Evolutionary conservation across 306 rosid genomes (phyloP), one percentile per base, ranked within the genome.

Genomic region (Carpinus fangiana): DNA sequence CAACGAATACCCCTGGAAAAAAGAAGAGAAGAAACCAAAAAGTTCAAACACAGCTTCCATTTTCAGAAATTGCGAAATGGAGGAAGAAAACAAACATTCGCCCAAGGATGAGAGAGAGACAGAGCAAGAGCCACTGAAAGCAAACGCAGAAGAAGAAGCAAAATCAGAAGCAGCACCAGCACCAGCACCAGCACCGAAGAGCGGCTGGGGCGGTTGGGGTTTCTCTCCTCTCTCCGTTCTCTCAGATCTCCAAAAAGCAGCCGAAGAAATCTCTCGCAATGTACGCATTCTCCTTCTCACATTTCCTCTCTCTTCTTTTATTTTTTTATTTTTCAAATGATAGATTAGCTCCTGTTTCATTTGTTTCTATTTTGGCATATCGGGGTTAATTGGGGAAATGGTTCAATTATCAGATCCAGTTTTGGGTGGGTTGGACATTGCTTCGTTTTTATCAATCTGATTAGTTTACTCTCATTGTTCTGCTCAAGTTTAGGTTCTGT

Each of bases 181-280:
- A 23, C 50, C 75, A 72, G 51, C 55, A 48, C 56, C 23, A 8
- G 78, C 59, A 76, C n/a, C 53, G 70, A 73, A 16, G 87, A 87
- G 91, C 41, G 90, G 90, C 73, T 86, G 96, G 87, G 96, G 97
- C 28, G 93, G 94, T 31, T 94, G 98, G 97, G 97, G 92, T 3
- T 88, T 94, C 73, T 89, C 96, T 26, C 74, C 89, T n/a, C 79
- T 89, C 70, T 84, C 96, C 4, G 89, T 94, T 79, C 83, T 92
- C 80, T 81, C 90, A 4, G 96, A 94, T 90, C 97, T 94, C 79
- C 98, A 92, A 78, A 92, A 90, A 46, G 98, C 96, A 23, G 98
- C 97, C 10, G 96, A 93, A 75, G 98, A 93, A 88, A 91, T 93
- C 86, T 91, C 98, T 51, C 97, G 98, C 87, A 92, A 89, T 88